These are phyloP conservation scores for Picea mariana DNA, from an alignment of 83 land plant genomes.

Conservation along the genomic window DNA sequence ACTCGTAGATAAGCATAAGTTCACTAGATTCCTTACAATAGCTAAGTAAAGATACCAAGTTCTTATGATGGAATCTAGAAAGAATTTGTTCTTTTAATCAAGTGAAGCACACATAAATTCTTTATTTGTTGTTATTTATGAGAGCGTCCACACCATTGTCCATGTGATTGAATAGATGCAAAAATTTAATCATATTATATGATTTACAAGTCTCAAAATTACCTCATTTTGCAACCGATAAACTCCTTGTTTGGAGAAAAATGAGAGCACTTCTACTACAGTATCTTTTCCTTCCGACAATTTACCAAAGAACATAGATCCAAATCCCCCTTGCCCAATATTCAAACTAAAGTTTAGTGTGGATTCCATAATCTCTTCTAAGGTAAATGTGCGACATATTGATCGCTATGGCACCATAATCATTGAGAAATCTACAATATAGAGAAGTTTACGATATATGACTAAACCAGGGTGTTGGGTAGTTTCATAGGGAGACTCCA, in stretches of 20 bases:
- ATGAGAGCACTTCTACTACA: conserved; percentile 32
- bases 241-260: not conserved
- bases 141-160: too few species aligned
- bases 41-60: not conserved
- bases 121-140: too few species aligned
- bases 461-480: too few species aligned
- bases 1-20: not conserved
- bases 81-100: not conserved
- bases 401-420: not conserved
- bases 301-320: conserved; percentile 62
- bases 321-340: conserved; percentile 71
- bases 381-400: conserved; percentile 40
- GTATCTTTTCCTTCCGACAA: conserved; percentile 39
- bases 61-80: not conserved
- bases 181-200: not conserved
- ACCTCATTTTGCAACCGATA: not conserved
- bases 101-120: too few species aligned
- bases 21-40: not conserved
- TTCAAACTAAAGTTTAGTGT: conserved; percentile 54
- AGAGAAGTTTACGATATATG: too few species aligned
- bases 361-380: conserved; percentile 46
- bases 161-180: not conserved
- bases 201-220: not conserved
- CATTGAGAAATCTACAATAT: too few species aligned
- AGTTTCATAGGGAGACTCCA: too few species aligned